Percentiles rank a stretch among this genome's conserved stretches.
phyloP scores from a whole-genome alignment of 805 yeast genomes.

The Wickerhamomyces rabaulensis region DNA sequence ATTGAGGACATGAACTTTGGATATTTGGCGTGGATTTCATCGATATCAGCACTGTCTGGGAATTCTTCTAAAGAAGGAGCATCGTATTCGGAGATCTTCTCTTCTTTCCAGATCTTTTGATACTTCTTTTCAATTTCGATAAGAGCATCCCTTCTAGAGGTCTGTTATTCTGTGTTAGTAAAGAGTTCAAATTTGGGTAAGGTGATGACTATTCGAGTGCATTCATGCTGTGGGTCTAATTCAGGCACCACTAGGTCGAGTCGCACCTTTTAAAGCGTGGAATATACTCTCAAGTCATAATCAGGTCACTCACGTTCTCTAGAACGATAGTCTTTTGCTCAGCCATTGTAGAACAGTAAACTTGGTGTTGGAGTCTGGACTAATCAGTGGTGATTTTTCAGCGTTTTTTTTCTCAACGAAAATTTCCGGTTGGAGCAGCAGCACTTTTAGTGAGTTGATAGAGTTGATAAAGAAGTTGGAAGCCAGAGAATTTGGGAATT shows the following conservation, averaged over 20 bases:
- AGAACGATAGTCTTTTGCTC: constrained; percentile 33
- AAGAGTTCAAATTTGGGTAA: not conserved
- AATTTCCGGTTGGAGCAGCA: not conserved
- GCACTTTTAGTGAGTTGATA: not conserved
- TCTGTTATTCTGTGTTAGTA: constrained; percentile 34
- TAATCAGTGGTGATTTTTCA: not conserved
- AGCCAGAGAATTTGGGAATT: too few relatives aligned
- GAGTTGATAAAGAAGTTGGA: not conserved
- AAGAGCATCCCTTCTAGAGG: constrained; percentile 92
- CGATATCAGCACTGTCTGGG: constrained; percentile 48
- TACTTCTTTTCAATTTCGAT: constrained; percentile 84
- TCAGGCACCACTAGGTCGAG: not conserved
- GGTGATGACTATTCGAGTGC: not conserved
- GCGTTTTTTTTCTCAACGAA: not conserved
- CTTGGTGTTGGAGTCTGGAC: not conserved
- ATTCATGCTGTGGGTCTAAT: not conserved
- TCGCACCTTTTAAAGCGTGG: not conserved
- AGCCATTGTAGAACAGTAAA: constrained; percentile 10
- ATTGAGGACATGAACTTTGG: constrained; percentile 90
- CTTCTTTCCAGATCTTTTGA: constrained; percentile 83
- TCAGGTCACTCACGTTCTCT: constrained; percentile 30
- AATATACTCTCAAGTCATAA: not conserved
- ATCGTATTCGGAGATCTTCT: constrained; percentile 77
- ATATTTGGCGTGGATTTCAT: constrained; percentile 67
- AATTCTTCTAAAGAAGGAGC: constrained; percentile 76